Conservation (phyloP, 306 rosid genomes). For the Luffa acutangula region DNA sequence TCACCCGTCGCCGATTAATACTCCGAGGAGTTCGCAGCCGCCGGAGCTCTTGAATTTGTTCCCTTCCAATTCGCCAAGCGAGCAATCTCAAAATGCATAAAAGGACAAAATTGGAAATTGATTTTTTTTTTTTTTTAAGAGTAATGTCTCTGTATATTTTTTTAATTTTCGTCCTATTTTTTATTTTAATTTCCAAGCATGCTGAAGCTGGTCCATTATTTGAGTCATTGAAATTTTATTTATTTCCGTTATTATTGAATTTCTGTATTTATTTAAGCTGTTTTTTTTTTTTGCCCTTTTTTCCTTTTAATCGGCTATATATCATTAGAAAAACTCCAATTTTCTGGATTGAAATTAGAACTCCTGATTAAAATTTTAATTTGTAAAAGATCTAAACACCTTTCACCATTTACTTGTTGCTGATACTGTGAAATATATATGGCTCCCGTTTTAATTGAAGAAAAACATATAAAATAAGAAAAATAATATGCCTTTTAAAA, state of each 20-base stretch:
- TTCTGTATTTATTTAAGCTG: neutral
- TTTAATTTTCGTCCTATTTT: neutral
- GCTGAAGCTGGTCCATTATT: neutral
- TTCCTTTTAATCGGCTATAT: too few relatives aligned
- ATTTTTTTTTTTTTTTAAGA: neutral
- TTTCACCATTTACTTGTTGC: too few relatives aligned
- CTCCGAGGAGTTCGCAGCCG: slow-evolving; percentile 28
- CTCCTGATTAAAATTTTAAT: too few relatives aligned
- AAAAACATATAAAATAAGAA: too few relatives aligned
- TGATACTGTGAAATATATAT: too few relatives aligned
- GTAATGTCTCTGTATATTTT: neutral
- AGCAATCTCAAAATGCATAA: neutral
- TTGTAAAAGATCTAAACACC: too few relatives aligned
- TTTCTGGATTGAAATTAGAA: too few relatives aligned
- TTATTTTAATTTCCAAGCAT: neutral
- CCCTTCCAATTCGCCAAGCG: slow-evolving; percentile 29
- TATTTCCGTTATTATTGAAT: neutral
- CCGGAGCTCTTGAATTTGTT: slow-evolving; percentile 36
- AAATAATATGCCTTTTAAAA: too few relatives aligned
- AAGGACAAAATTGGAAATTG: neutral
- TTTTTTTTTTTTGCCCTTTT: too few relatives aligned
- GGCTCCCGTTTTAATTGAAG: too few relatives aligned
- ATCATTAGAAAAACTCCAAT: too few relatives aligned
- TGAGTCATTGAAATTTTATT: neutral
- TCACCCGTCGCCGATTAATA: slow-evolving; percentile 32